A percentile compares a stretch with the other conserved stretches of the same genome.
These are phyloP conservation scores for Tylopilus cervinicoccineus DNA, from an alignment of 768 basidiomycete genomes.

Conservation along the genomic window DNA sequence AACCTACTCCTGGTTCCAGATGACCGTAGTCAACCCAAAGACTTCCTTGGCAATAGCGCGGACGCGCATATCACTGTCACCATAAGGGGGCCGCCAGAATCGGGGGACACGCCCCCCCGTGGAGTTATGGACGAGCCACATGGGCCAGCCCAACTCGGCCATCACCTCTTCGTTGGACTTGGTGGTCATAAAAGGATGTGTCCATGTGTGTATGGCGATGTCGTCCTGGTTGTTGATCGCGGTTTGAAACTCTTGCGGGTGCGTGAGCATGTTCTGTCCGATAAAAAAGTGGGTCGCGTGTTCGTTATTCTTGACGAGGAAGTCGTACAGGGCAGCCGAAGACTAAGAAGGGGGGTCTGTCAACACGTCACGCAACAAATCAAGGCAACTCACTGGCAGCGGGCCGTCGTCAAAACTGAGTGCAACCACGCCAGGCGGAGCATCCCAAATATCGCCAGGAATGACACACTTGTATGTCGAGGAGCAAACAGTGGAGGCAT, in stretches of 20 bases:
- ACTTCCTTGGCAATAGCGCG: slow-evolving; percentile 82
- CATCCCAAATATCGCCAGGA: slow-evolving; percentile 68
- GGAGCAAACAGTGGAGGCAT: slow-evolving; percentile 63
- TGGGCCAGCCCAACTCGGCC: slow-evolving; percentile 75
- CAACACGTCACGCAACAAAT: not conserved
- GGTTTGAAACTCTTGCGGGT: slow-evolving; percentile 51
- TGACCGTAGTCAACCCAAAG: slow-evolving; percentile 78
- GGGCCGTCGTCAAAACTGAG: slow-evolving; percentile 84
- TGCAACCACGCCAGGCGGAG: slow-evolving; percentile 63
- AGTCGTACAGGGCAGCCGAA: slow-evolving; percentile 52
- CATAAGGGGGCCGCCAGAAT: slow-evolving; percentile 89
- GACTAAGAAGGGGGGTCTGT: slow-evolving; percentile 27
- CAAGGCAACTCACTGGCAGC: slow-evolving; percentile 34
- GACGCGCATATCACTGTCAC: slow-evolving; percentile 81
- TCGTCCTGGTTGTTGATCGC: slow-evolving; percentile 44
- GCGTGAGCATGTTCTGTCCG: slow-evolving; percentile 64
- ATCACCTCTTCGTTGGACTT: slow-evolving; percentile 64
- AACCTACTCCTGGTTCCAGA: slow-evolving; percentile 87
- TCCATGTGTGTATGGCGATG: slow-evolving; percentile 50
- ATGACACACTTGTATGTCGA: slow-evolving; percentile 65
- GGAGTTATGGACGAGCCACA: slow-evolving; percentile 73
- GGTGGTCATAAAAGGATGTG: slow-evolving; percentile 80
- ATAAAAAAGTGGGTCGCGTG: slow-evolving; percentile 90
- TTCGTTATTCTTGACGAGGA: slow-evolving; percentile 60
- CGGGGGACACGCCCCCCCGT: slow-evolving; percentile 71